phyloP scores from a whole-genome alignment of 192 early-diverging fungal species.

The Umbelopsis sp. region DNA sequence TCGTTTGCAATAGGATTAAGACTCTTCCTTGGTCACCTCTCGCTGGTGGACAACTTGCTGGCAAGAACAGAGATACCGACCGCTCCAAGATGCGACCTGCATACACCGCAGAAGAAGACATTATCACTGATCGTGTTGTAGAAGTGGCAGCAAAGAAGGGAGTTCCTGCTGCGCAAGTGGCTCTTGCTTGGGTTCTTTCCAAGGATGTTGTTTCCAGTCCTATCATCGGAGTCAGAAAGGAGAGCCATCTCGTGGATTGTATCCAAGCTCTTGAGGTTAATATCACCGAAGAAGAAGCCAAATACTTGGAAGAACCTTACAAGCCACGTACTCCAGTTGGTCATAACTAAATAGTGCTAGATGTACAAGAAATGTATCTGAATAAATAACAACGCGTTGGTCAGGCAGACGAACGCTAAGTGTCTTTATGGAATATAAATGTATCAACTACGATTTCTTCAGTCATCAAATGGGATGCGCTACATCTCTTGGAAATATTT shows the following conservation, averaged over 20 bases:
- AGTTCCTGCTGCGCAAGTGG: constrained; percentile 23
- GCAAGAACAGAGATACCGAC: constrained; percentile 24
- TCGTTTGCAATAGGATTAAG: constrained; percentile 5
- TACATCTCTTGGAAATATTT: too few relatives aligned
- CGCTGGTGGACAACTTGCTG: constrained; percentile 30
- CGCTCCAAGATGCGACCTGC: neutral
- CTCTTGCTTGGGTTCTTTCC: constrained; percentile 29
- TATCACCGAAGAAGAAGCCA: constrained; percentile 26
- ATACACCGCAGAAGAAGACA: neutral
- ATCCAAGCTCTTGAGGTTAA: constrained; percentile 20
- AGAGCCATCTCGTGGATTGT: constrained; percentile 25
- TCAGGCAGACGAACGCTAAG: too few relatives aligned
- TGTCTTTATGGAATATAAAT: too few relatives aligned
- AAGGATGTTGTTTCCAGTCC: constrained; percentile 25
- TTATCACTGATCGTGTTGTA: constrained; percentile 25
- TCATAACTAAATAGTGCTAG: neutral
- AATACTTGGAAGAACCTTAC: constrained; percentile 22
- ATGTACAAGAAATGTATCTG: too few relatives aligned
- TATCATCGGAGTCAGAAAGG: constrained; percentile 30
- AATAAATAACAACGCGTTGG: too few relatives aligned
- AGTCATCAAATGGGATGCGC: too few relatives aligned
- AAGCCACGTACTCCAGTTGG: constrained; percentile 10
- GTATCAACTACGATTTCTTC: too few relatives aligned
- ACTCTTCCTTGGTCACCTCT: constrained; percentile 31
- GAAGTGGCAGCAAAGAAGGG: constrained; percentile 24